These are phyloP conservation scores for Annona squamosa DNA, from an alignment of 164 flowering plant genomes.

Conservation along the genomic window DNA sequence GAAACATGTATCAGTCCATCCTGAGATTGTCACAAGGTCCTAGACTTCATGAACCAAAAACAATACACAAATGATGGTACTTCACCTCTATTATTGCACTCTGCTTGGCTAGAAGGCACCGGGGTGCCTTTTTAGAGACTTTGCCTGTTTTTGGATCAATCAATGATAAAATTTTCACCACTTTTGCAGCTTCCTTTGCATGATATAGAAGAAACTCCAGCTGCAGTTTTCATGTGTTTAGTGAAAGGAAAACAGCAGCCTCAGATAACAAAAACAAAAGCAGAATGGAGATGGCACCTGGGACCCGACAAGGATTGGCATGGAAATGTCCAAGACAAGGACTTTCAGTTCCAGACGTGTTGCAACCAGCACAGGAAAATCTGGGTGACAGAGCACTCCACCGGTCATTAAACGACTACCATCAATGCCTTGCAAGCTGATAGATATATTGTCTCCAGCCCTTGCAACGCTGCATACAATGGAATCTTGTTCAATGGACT, in stretches of 20 bases:
- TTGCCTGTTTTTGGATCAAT: slow-evolving; percentile 84
- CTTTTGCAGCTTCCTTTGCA: slow-evolving; percentile 77
- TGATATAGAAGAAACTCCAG: slow-evolving; percentile 88
- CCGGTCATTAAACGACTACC: slow-evolving; percentile 53
- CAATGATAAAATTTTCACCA: slow-evolving; percentile 56
- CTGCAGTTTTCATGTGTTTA: slow-evolving; percentile 27
- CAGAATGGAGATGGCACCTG: slow-evolving; percentile 38
- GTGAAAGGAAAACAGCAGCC: not conserved
- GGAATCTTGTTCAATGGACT: slow-evolving; percentile 65
- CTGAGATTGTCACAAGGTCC: not conserved
- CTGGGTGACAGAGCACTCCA: slow-evolving; percentile 92
- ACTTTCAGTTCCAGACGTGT: slow-evolving; percentile 78
- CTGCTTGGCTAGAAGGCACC: slow-evolving; percentile 73
- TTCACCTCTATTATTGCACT: slow-evolving; percentile 80
- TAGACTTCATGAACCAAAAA: not conserved
- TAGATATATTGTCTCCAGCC: slow-evolving; percentile 88
- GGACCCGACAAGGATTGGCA: slow-evolving; percentile 74
- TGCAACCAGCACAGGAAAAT: slow-evolving; percentile 67
- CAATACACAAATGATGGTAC: not conserved
- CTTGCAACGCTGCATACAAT: slow-evolving; percentile 53
- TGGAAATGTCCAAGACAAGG: slow-evolving; percentile 57
- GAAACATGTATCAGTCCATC: not conserved
- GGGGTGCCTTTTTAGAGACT: slow-evolving; percentile 64
- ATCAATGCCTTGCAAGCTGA: slow-evolving; percentile 72
- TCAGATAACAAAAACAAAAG: not conserved